Evolutionary conservation across 2,329 filamentous ascomycete genomes (phyloP).

Genomic region (Lachnellula subtilissima): DNA sequence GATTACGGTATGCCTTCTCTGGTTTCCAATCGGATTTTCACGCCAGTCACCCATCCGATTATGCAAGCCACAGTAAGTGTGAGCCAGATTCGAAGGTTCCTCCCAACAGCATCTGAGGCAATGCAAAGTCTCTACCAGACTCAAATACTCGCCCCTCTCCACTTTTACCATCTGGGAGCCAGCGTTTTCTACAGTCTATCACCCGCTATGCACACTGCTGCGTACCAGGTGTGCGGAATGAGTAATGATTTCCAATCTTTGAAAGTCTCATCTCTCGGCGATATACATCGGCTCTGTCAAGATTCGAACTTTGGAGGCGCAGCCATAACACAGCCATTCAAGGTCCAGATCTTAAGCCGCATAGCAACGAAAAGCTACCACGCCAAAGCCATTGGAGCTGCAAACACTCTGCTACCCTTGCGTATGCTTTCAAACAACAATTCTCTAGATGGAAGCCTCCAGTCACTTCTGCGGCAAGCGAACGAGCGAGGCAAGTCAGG

Average conservation of each 20-base stretch:
- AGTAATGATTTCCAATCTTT: slow-evolving; percentile 63
- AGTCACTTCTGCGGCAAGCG: slow-evolving; percentile 31
- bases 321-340: slow-evolving; percentile 69
- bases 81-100: slow-evolving; percentile 26
- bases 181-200: slow-evolving; percentile 69
- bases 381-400: slow-evolving; percentile 68
- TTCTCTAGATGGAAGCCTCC: slow-evolving; percentile 45
- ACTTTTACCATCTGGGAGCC: slow-evolving; percentile 70
- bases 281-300: slow-evolving; percentile 58
- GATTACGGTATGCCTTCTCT: slow-evolving; percentile 49
- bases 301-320: slow-evolving; percentile 67
- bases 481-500: slow-evolving; percentile 59
- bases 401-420: slow-evolving; percentile 71
- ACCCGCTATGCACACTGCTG: slow-evolving; percentile 72
- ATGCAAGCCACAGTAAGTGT: slow-evolving; percentile 49
- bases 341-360: slow-evolving; percentile 62
- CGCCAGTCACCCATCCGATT: slow-evolving; percentile 50
- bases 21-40: slow-evolving; percentile 53
- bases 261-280: slow-evolving; percentile 57
- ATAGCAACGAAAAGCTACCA: slow-evolving; percentile 65
- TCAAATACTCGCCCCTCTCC: slow-evolving; percentile 64
- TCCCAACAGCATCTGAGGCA: slow-evolving; percentile 54
- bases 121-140: slow-evolving; percentile 62
- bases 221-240: slow-evolving; percentile 61
- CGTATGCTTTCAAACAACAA: slow-evolving; percentile 38